Evolutionary conservation across 2,329 filamentous ascomycete genomes (phyloP).

Genomic region (Botrytis galanthina): DNA sequence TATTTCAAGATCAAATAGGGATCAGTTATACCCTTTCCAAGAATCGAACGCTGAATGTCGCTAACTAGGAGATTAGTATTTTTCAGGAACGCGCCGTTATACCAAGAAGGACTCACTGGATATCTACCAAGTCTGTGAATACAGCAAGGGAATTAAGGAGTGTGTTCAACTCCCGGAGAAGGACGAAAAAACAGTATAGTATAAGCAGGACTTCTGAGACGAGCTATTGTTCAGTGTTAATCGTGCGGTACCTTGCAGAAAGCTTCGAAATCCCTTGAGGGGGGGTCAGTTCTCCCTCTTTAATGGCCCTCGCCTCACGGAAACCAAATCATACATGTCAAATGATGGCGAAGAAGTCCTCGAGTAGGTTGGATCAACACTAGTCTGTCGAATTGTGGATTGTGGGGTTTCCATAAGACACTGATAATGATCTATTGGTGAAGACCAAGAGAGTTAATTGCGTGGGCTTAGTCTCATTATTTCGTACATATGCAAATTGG

Average conservation of each 20-base stretch:
- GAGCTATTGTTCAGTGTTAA: conserved; percentile 19
- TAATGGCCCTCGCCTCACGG: conserved; percentile 24
- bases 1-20: conserved; percentile 6
- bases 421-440: conserved; percentile 17
- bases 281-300: conserved; percentile 25
- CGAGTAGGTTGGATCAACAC: conserved; percentile 29
- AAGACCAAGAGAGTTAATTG: neutral
- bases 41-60: neutral
- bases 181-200: conserved; percentile 10
- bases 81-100: neutral
- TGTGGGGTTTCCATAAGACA: conserved; percentile 25
- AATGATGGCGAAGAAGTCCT: conserved; percentile 22
- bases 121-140: neutral
- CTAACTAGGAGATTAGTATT: conserved; percentile 2
- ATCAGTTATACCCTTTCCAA: neutral
- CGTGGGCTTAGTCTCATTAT: conserved; percentile 19
- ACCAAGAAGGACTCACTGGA: conserved; percentile 14
- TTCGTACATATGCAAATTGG: conserved; percentile 18
- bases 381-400: conserved; percentile 23
- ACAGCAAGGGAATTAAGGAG: conserved; percentile 18
- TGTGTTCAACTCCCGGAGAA: neutral
- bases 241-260: conserved; percentile 31
- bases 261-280: conserved; percentile 26
- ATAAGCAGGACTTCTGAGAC: conserved; percentile 16
- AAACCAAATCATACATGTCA: conserved; percentile 18